Percentiles rank a stretch among this genome's conserved stretches.
phyloP scores from a whole-genome alignment of 208 protist genomes.

The Acanthamoeba castellanii region DNA sequence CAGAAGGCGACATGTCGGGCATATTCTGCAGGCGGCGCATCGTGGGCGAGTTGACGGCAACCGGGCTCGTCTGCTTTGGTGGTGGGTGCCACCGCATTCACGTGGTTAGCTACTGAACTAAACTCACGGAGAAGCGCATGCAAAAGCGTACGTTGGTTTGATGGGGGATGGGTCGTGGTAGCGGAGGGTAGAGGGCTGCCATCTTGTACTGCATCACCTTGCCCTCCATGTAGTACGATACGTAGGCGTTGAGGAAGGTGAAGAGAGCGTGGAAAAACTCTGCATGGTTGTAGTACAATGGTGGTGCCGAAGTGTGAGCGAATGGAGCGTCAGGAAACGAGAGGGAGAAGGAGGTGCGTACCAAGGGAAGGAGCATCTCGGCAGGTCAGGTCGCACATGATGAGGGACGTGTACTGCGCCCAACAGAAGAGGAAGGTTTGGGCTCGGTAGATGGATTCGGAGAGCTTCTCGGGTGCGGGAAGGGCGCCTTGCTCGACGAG shows the following conservation, averaged over 20 bases:
- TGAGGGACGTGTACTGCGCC: constrained; percentile 70
- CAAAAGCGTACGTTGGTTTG: not conserved
- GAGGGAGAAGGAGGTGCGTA: not conserved
- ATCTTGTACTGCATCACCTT: constrained; percentile 60
- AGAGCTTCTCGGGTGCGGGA: constrained; percentile 16
- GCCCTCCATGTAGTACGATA: constrained; percentile 54
- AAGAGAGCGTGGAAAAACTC: constrained; percentile 42
- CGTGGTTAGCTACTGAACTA: no score
- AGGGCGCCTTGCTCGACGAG: not conserved
- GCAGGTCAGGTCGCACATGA: constrained; percentile 71
- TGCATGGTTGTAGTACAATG: not conserved
- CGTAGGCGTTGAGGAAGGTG: constrained; percentile 63
- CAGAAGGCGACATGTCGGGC: constrained; percentile 1
- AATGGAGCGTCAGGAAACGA: no score
- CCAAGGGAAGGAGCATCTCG: constrained; percentile 47
- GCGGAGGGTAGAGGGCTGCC: constrained; percentile 4
- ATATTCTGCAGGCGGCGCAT: not conserved
- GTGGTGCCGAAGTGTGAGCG: not conserved
- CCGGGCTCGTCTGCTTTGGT: not conserved
- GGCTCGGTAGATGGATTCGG: constrained; percentile 32
- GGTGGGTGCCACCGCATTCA: no score
- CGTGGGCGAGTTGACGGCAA: not conserved
- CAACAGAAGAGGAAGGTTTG: constrained; percentile 65
- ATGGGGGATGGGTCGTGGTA: not conserved
- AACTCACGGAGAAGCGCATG: no score